Evolutionary conservation across 306 rosid species (phyloP).

Genomic region (Prunus padus): DNA sequence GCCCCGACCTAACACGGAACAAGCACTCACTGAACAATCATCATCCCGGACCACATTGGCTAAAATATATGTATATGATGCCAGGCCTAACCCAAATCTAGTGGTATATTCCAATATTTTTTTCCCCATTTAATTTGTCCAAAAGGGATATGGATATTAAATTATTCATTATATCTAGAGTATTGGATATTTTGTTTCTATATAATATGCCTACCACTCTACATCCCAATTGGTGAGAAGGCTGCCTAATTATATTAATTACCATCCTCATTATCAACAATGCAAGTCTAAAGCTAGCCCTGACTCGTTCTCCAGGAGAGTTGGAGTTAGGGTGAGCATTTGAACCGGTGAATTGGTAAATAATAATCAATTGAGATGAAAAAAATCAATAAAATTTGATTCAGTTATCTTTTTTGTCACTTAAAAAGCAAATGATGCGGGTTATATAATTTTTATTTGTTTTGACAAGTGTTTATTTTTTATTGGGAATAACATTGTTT

Average conservation of each 20-base stretch:
- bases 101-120: neutral
- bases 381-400: too few species aligned
- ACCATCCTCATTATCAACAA: slow-evolving; percentile 28
- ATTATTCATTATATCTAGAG: slow-evolving; percentile 1
- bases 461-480: too few species aligned
- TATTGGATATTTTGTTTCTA: neutral
- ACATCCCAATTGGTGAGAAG: slow-evolving; percentile 27
- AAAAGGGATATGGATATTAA: neutral
- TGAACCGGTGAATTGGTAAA: too few species aligned
- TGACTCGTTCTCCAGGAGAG: slow-evolving; percentile 32
- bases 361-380: too few species aligned
- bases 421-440: too few species aligned
- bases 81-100: slow-evolving; percentile 4
- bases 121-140: neutral
- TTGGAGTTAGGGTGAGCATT: slow-evolving; percentile 1
- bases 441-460: too few species aligned
- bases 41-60: neutral
- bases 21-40: neutral
- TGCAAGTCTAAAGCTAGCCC: slow-evolving; percentile 28
- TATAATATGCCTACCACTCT: neutral
- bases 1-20: slow-evolving; percentile 22
- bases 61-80: neutral
- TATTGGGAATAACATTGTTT: too few species aligned
- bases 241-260: slow-evolving; percentile 18
- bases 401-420: too few species aligned